Percentiles rank a stretch among this genome's conserved stretches.
Evolutionary conservation across 2,329 filamentous ascomycete genomes (phyloP).

Genomic region (Clonostachys chloroleuca): DNA sequence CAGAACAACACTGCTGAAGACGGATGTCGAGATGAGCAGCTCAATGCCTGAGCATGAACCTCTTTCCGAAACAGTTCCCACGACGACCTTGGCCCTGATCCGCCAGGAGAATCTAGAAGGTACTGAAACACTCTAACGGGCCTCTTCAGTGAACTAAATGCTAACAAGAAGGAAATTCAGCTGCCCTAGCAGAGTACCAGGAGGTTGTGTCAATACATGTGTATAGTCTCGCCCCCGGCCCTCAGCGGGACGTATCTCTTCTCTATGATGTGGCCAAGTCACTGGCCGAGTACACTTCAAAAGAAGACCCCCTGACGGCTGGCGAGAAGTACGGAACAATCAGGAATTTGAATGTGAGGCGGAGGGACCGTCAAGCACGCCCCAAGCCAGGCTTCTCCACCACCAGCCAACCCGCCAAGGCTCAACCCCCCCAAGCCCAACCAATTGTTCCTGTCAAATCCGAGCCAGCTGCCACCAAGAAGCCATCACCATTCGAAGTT

Average conservation of each 20-base stretch:
- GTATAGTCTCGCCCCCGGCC: conserved; percentile 75
- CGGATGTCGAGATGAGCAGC: conserved; percentile 66
- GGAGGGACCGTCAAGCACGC: conserved; percentile 33
- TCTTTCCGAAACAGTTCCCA: conserved; percentile 43
- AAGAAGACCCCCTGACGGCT: conserved; percentile 54
- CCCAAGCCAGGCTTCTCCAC: conserved; percentile 11
- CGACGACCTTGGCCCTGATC: conserved; percentile 61
- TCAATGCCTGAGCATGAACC: conserved; percentile 50
- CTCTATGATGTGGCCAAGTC: conserved; percentile 67
- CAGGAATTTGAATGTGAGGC: conserved; percentile 62
- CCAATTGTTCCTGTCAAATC: not conserved
- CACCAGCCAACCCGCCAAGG: conserved; percentile 9
- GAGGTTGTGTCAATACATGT: conserved; percentile 77
- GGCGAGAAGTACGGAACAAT: conserved; percentile 70
- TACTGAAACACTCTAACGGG: conserved; percentile 21
- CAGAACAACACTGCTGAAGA: conserved; percentile 34
- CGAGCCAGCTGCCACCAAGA: not conserved
- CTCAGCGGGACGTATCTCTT: conserved; percentile 64
- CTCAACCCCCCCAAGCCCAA: not conserved
- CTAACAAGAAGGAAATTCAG: conserved; percentile 31
- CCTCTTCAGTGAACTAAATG: not conserved
- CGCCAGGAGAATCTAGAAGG: conserved; percentile 70
- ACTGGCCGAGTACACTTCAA: conserved; percentile 46
- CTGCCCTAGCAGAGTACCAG: conserved; percentile 62
- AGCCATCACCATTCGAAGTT: conserved; percentile 3